A percentile compares a stretch with the other conserved stretches of the same genome.
phyloP scores from a whole-genome alignment of 495 filamentous ascomycete species.

The Chlorociboria aeruginascens region DNA sequence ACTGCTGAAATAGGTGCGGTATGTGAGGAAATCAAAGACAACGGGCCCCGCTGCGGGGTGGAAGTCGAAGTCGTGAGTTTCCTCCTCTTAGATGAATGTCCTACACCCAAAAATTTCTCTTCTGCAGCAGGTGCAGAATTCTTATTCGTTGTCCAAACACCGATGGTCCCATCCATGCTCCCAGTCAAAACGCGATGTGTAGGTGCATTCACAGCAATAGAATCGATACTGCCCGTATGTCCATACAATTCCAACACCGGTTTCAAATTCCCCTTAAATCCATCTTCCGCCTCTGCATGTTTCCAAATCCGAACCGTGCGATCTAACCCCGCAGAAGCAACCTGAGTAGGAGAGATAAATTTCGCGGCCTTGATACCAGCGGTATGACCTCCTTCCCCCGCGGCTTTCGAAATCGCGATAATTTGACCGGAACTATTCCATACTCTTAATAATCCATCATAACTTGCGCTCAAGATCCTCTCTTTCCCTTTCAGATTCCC shows the following conservation, averaged over 20 bases:
- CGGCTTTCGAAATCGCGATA: constrained; percentile 53
- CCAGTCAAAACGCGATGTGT: constrained; percentile 73
- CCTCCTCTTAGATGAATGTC: constrained; percentile 56
- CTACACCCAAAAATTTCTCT: constrained; percentile 47
- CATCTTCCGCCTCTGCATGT: constrained; percentile 54
- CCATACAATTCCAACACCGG: constrained; percentile 79
- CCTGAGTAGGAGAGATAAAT: constrained; percentile 61
- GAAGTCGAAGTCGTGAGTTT: constrained; percentile 55
- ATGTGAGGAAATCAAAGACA: constrained; percentile 61
- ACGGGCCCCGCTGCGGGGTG: constrained; percentile 64
- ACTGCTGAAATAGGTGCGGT: constrained; percentile 57
- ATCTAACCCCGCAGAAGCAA: constrained; percentile 75
- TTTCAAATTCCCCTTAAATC: constrained; percentile 48
- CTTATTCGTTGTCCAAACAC: constrained; percentile 74
- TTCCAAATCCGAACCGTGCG: constrained; percentile 79
- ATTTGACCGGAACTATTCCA: constrained; percentile 80
- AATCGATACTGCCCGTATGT: constrained; percentile 63
- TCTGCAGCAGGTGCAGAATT: constrained; percentile 59
- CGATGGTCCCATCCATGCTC: constrained; percentile 65
- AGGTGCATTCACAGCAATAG: constrained; percentile 61
- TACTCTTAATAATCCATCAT: constrained; percentile 75
- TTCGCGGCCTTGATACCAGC: constrained; percentile 67
- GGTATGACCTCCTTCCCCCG: constrained; percentile 56
- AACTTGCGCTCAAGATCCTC: constrained; percentile 76
- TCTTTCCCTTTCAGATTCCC: constrained; percentile 55